Conservation (phyloP, 371 early-diverging fungal species). For the Saksenaea oblongispora region DNA sequence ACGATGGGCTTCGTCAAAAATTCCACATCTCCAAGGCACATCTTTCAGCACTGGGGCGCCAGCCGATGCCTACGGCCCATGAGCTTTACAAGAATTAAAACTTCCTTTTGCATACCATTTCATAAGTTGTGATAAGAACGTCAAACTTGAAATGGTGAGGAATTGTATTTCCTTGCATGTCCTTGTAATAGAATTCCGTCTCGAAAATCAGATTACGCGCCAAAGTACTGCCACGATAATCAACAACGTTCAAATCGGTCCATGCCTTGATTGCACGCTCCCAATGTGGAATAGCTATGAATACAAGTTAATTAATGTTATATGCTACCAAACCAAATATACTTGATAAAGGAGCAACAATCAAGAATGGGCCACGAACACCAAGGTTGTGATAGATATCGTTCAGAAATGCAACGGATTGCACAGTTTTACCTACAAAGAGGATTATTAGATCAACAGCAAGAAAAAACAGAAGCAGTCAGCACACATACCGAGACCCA, state of each 20-base stretch:
- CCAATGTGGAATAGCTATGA: constrained; percentile 67
- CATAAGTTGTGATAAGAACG: constrained; percentile 82
- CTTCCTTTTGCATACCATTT: constrained; percentile 54
- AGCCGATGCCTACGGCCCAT: constrained; percentile 6
- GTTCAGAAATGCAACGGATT: constrained; percentile 70
- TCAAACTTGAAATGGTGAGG: constrained; percentile 71
- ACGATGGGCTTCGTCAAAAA: constrained; percentile 96
- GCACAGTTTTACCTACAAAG: constrained; percentile 64
- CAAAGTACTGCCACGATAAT: constrained; percentile 62
- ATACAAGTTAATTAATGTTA: not conserved
- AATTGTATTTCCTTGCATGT: constrained; percentile 45
- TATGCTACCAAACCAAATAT: constrained; percentile 1
- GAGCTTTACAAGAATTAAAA: not conserved
- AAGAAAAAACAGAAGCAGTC: not conserved
- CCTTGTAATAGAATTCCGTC: constrained; percentile 72
- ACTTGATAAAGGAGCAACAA: constrained; percentile 74
- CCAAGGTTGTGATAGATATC: constrained; percentile 59
- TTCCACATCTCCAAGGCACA: constrained; percentile 79
- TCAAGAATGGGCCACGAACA: constrained; percentile 65
- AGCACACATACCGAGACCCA: constrained; percentile 63
- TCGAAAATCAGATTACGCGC: constrained; percentile 58
- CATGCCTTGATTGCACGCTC: constrained; percentile 72
- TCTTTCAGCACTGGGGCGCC: constrained; percentile 70
- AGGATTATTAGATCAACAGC: not conserved
- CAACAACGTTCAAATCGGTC: constrained; percentile 73